phyloP scores from a whole-genome alignment of 2,329 filamentous ascomycete species.

The Cladosporium sp. region DNA sequence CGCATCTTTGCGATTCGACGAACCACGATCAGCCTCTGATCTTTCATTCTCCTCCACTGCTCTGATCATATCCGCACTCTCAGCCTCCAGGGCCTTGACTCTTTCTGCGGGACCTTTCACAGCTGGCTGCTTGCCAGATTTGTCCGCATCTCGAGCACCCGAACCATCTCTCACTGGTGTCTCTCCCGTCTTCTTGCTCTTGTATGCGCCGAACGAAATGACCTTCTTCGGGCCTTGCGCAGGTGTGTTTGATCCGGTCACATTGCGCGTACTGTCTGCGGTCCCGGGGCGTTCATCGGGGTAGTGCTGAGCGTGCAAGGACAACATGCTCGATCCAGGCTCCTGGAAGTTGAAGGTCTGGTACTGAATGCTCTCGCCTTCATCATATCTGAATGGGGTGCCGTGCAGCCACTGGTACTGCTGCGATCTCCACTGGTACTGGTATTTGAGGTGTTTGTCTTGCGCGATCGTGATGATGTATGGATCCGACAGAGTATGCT shows the following conservation, averaged over 20 bases:
- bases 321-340: slow-evolving; percentile 42
- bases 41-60: slow-evolving; percentile 28
- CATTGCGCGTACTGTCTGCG: slow-evolving; percentile 24
- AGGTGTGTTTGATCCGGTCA: slow-evolving; percentile 10
- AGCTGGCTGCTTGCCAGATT: slow-evolving; percentile 30
- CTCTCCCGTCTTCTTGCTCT: slow-evolving; percentile 53
- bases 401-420: slow-evolving; percentile 45
- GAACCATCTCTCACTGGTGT: slow-evolving; percentile 25
- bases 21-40: slow-evolving; percentile 20
- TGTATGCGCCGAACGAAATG: slow-evolving; percentile 62
- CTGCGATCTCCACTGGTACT: slow-evolving; percentile 43
- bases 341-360: slow-evolving; percentile 62
- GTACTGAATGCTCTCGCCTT: slow-evolving; percentile 60
- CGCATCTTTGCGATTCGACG: background rate
- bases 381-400: slow-evolving; percentile 55
- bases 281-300: slow-evolving; percentile 36
- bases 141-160: slow-evolving; percentile 6
- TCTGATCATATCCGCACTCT: slow-evolving; percentile 35
- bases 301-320: slow-evolving; percentile 29
- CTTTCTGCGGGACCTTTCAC: slow-evolving; percentile 36
- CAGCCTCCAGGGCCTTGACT: slow-evolving; percentile 29
- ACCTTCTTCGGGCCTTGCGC: slow-evolving; percentile 55
- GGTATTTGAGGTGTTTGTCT: slow-evolving; percentile 39
- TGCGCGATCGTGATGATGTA: slow-evolving; percentile 52
- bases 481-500: slow-evolving; percentile 42